phyloP scores from a whole-genome alignment of 2,329 filamentous ascomycete genomes.

The Diaporthe sp. region DNA sequence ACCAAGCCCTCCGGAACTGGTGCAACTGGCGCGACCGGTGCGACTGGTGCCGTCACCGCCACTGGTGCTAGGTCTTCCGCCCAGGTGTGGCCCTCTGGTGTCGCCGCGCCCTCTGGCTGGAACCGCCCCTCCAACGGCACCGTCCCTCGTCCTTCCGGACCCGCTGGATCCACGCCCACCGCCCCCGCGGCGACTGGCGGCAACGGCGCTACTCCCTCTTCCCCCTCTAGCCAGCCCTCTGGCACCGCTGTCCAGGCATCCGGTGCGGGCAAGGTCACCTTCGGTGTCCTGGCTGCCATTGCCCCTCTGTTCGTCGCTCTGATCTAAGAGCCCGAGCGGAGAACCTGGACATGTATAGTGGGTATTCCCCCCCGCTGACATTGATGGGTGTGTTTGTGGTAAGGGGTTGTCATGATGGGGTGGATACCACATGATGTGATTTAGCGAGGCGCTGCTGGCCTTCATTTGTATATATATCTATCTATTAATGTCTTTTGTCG shows the following conservation, averaged over 20 bases:
- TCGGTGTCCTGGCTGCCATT: constrained; percentile 40
- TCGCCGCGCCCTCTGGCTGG: constrained; percentile 37
- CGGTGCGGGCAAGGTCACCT: constrained; percentile 39
- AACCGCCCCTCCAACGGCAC: constrained; percentile 39
- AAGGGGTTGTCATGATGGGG: constrained; percentile 14
- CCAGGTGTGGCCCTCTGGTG: constrained; percentile 32
- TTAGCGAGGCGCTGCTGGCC: constrained; percentile 29
- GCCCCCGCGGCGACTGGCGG: constrained; percentile 12
- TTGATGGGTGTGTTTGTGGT: constrained; percentile 11
- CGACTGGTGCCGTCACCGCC: not conserved
- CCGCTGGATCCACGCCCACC: constrained; percentile 10
- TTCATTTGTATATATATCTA: constrained; percentile 36
- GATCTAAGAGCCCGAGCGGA: constrained; percentile 30
- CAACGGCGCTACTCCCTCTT: constrained; percentile 17
- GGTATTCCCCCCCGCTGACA: constrained; percentile 8
- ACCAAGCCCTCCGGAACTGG: constrained; percentile 9
- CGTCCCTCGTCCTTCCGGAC: constrained; percentile 31
- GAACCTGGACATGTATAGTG: not conserved
- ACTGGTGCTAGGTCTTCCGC: constrained; percentile 17
- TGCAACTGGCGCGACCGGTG: not conserved
- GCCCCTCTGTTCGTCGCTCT: constrained; percentile 39
- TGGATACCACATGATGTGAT: constrained; percentile 34
- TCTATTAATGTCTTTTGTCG: constrained; percentile 35
- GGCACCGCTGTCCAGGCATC: constrained; percentile 30
- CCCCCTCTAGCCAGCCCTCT: constrained; percentile 20